Base-by-base conservation (phyloP, 164 flowering plant species). In the Berberis vulgaris region DNA sequence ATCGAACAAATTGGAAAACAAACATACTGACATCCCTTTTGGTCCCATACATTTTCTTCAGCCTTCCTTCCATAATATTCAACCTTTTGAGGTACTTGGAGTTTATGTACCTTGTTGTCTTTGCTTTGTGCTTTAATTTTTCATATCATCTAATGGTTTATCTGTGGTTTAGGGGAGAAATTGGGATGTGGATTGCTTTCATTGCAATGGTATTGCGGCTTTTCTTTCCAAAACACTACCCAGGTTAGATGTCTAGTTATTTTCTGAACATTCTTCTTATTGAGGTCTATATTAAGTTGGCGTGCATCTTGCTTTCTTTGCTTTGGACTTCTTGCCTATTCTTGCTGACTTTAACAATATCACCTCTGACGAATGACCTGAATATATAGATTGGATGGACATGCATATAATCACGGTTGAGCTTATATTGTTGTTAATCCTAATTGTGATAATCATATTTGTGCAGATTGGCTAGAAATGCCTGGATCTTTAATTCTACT, bases 391-490 rank as follows among this genome's bases (percentile, higher is more conserved):
- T 57, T 5, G 2, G 8, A 0, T 3, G 26, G 2, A 57, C 5
- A 7, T 7, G 4, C 12, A 8, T 3, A 43, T 11, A 2, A 49
- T 2, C 41, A 44, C n/a, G 43, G 9, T 50, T 63, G 57, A 13
- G 2, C n/a, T 52, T 47, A 50, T 13, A 7, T 45, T 1, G 0
- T 40, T 44, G 43, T 61, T 39, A 46, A 44, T 41, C 38, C 45
- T 45, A 12, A 12, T 45, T n/a, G 1, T 54, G 43, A 26, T 66
- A 12, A 50, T 49, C 7, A 57, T 13, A 10, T 66, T 50, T 6
- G 26, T 74, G 79, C 87, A 92, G 98, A 86, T 50, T 90, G 92
- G 89, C 74, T 90, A 67, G 96, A 88, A 75, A 78, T 88, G 76
- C 94, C 98, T 0, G 94, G 87, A 41, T 82, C 92, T 1, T 56